Percentiles rank a stretch among this genome's conserved stretches.
Conservation (phyloP, 768 basidiomycete species). For the Hericium erinaceus region DNA sequence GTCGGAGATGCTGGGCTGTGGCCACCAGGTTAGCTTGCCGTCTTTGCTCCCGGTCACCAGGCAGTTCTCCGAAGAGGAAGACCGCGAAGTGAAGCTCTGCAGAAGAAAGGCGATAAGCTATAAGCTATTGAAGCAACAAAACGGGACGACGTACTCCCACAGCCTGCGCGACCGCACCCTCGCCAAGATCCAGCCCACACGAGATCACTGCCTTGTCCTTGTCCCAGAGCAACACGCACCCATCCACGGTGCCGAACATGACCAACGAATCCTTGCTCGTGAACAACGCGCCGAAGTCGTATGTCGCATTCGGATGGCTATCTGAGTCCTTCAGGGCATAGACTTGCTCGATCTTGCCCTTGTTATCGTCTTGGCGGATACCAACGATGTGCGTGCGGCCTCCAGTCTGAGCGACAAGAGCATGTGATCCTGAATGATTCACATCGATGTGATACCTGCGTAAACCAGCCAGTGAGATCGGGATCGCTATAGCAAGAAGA, state of each 20-base stretch:
- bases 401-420: slow-evolving; percentile 42
- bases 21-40: slow-evolving; percentile 14
- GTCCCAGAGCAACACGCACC: slow-evolving; percentile 57
- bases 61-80: neutral
- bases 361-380: slow-evolving; percentile 38
- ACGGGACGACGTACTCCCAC: slow-evolving; percentile 2
- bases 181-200: slow-evolving; percentile 52
- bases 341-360: slow-evolving; percentile 43
- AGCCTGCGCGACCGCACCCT: slow-evolving; percentile 25
- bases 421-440: slow-evolving; percentile 37
- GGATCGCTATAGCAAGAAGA: neutral
- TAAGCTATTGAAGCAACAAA: neutral
- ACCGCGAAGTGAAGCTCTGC: slow-evolving; percentile 2
- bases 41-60: slow-evolving; percentile 14
- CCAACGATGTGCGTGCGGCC: slow-evolving; percentile 43
- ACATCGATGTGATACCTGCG: slow-evolving; percentile 46
- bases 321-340: slow-evolving; percentile 38
- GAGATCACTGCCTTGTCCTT: slow-evolving; percentile 40
- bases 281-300: slow-evolving; percentile 43
- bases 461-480: slow-evolving; percentile 7
- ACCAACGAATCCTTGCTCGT: slow-evolving; percentile 43
- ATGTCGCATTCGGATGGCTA: slow-evolving; percentile 17
- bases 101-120: neutral
- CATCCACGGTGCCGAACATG: slow-evolving; percentile 46
- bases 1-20: slow-evolving; percentile 1